phyloP scores from a whole-genome alignment of 2,329 filamentous ascomycete species.

The Meredithiella fracta region DNA sequence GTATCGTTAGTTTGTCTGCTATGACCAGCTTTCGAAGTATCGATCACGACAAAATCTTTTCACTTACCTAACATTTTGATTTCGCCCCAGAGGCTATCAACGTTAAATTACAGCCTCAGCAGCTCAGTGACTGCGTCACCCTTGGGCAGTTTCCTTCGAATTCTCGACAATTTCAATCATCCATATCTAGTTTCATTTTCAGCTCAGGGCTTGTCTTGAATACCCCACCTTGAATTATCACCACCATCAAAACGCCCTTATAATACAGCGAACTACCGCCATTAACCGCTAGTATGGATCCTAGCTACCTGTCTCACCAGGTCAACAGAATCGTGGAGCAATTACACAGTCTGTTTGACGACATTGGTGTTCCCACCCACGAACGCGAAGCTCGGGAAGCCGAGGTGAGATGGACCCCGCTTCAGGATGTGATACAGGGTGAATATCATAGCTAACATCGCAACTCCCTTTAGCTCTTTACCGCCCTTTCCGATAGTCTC shows the following conservation, averaged over 20 bases:
- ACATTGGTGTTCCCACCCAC: conserved; percentile 88
- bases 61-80: neutral
- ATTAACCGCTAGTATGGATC: conserved; percentile 43
- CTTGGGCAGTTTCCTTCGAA: too few species aligned
- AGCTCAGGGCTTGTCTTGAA: too few species aligned
- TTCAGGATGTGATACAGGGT: neutral
- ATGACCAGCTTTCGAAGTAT: neutral
- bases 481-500: conserved; percentile 77
- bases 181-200: neutral
- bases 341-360: conserved; percentile 87
- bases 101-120: neutral
- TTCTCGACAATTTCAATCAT: too few species aligned
- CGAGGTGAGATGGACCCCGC: conserved; percentile 44
- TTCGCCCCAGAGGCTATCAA: neutral
- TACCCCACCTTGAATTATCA: too few species aligned
- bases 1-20: neutral
- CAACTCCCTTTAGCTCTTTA: conserved; percentile 53
- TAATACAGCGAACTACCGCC: neutral
- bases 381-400: conserved; percentile 80
- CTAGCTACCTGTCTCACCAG: conserved; percentile 84
- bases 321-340: conserved; percentile 87
- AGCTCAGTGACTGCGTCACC: too few species aligned
- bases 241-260: neutral
- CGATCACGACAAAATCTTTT: too few species aligned
- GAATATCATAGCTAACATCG: neutral